These are phyloP conservation scores for Nannizzia gypsea DNA, from an alignment of 2,329 filamentous ascomycete species.

Conservation along the genomic window DNA sequence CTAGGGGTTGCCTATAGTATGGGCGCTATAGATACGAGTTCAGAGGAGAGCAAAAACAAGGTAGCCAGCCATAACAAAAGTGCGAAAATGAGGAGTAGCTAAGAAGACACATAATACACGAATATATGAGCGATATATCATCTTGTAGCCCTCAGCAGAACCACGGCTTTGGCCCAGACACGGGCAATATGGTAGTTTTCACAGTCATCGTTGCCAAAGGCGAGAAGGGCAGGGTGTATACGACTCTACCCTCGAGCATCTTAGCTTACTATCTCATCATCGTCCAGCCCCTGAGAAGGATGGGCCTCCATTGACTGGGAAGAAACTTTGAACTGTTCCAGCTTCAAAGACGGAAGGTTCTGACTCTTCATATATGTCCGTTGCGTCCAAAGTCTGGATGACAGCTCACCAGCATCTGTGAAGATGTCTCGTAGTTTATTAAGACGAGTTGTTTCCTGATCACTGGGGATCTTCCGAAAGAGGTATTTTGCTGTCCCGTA, in stretches of 20 bases:
- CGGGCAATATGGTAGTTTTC: constrained; percentile 17
- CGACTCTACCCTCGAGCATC: constrained; percentile 13
- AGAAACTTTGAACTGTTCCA: constrained; percentile 3
- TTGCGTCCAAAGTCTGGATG: constrained; percentile 16
- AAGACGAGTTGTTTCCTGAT: background rate
- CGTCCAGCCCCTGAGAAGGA: constrained; percentile 14
- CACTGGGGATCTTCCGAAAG: background rate
- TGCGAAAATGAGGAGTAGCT: background rate
- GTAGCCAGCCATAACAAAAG: background rate
- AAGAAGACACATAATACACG: background rate
- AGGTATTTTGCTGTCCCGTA: background rate
- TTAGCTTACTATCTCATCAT: constrained; percentile 14
- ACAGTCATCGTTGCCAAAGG: constrained; percentile 17
- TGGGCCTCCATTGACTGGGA: constrained; percentile 14
- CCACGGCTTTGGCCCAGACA: constrained; percentile 16
- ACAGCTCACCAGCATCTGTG: constrained; percentile 11
- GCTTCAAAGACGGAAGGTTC: background rate
- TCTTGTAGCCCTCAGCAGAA: constrained; percentile 9
- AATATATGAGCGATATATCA: background rate
- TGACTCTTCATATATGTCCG: constrained; percentile 12
- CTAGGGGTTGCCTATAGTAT: background rate
- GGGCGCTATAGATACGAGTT: background rate
- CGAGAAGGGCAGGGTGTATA: constrained; percentile 17
- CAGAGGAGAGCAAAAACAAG: background rate
- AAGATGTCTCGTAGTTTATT: constrained; percentile 9